A percentile compares a stretch with the other conserved stretches of the same genome.
Evolutionary conservation across 148 eudicot species (phyloP).

Genomic region (Camellia sinensis): DNA sequence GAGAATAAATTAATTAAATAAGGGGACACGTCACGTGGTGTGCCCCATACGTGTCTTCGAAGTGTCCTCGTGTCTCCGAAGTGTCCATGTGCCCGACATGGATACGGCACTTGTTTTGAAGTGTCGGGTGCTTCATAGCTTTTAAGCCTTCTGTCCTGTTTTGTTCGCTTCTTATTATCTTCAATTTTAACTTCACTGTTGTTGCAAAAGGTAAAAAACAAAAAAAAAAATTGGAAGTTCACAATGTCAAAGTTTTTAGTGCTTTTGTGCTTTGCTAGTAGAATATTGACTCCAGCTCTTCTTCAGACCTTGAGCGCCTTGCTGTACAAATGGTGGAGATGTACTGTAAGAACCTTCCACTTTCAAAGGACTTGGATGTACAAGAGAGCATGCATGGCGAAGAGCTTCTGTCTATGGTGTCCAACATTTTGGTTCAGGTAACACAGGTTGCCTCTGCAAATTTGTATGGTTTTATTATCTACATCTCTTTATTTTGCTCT

Average conservation of each 20-base stretch:
- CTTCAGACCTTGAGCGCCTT: conserved; percentile 58
- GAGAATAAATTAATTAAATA: too few species aligned
- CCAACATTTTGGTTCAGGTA: conserved; percentile 84
- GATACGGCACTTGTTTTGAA: too few species aligned
- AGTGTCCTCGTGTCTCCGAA: too few species aligned
- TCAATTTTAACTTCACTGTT: background rate
- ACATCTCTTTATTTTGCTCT: background rate
- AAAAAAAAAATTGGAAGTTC: background rate
- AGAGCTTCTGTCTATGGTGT: conserved; percentile 77
- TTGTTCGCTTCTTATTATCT: background rate
- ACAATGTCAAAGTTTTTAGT: background rate
- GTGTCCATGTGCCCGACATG: too few species aligned
- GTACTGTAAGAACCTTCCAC: conserved; percentile 71
- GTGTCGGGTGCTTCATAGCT: too few species aligned
- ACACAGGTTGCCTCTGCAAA: background rate
- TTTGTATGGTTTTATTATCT: background rate
- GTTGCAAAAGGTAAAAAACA: background rate
- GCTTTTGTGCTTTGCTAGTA: conserved; percentile 9
- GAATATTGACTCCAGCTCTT: conserved; percentile 18
- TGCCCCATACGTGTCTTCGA: too few species aligned
- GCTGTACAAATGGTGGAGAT: conserved; percentile 65
- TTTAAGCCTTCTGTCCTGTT: background rate
- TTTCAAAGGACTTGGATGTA: conserved; percentile 87
- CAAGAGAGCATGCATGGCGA: conserved; percentile 95
- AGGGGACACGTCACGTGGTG: too few species aligned